A percentile compares a stretch with the other conserved stretches of the same genome.
Conservation (phyloP, 2,329 filamentous ascomycete species). For the Exophiala alcalophila region DNA sequence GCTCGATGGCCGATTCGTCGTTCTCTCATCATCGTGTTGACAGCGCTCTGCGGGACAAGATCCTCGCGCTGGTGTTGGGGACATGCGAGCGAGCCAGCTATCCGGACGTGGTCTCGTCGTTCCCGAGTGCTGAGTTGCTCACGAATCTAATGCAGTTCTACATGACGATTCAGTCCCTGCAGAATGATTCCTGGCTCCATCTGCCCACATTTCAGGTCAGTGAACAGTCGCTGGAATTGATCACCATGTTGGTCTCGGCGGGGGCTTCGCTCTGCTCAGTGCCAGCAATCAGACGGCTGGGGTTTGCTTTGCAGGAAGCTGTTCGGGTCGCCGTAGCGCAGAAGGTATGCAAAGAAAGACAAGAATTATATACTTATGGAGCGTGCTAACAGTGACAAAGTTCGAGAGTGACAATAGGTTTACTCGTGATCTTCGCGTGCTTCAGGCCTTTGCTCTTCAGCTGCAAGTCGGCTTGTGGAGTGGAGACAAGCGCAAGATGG, state of each 20-base stretch:
- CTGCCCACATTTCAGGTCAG: slow-evolving; percentile 40
- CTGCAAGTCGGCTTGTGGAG: slow-evolving; percentile 41
- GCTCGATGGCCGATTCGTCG: not conserved
- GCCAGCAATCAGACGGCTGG: slow-evolving; percentile 40
- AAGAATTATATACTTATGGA: too few relatives aligned
- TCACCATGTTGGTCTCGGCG: slow-evolving; percentile 39
- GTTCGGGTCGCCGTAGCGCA: not conserved
- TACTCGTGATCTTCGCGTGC: slow-evolving; percentile 35
- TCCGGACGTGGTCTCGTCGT: slow-evolving; percentile 44
- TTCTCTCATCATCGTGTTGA: slow-evolving; percentile 5
- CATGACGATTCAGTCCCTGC: slow-evolving; percentile 32
- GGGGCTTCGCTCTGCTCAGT: slow-evolving; percentile 41
- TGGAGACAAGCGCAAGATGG: slow-evolving; percentile 40
- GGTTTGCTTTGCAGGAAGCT: slow-evolving; percentile 43
- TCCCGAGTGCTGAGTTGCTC: slow-evolving; percentile 41
- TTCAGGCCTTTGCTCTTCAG: slow-evolving; percentile 38
- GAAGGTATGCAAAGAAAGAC: too few relatives aligned
- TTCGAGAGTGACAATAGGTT: slow-evolving; percentile 39
- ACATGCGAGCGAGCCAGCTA: slow-evolving; percentile 48
- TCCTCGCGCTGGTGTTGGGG: slow-evolving; percentile 34
- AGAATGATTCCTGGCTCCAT: slow-evolving; percentile 39
- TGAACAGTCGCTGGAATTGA: slow-evolving; percentile 37
- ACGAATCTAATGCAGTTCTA: slow-evolving; percentile 42
- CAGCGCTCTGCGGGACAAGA: slow-evolving; percentile 4
- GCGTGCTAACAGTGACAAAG: too few relatives aligned